phyloP scores from a whole-genome alignment of 2,329 filamentous ascomycete species.

The Endoconidiophora laricicola region DNA sequence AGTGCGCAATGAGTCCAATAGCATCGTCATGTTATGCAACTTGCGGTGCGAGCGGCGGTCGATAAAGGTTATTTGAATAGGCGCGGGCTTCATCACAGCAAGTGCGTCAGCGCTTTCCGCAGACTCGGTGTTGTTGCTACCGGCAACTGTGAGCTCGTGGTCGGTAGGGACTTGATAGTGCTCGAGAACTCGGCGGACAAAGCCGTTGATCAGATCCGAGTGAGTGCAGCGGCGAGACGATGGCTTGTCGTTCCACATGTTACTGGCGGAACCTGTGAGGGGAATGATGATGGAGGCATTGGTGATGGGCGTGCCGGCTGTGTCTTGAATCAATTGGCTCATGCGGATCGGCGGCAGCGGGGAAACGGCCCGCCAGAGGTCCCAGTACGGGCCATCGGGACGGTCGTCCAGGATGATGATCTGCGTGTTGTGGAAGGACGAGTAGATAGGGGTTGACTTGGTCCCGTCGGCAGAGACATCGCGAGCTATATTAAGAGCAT shows the following conservation, averaged over 20 bases:
- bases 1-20: conserved; percentile 17
- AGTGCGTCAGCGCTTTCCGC: not conserved
- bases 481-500: conserved; percentile 19
- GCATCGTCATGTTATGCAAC: conserved; percentile 18
- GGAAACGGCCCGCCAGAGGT: conserved; percentile 23
- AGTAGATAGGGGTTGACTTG: not conserved
- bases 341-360: conserved; percentile 19
- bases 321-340: conserved; percentile 14
- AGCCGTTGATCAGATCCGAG: conserved; percentile 19
- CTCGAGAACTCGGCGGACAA: conserved; percentile 19
- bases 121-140: not conserved
- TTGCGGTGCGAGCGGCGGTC: conserved; percentile 20
- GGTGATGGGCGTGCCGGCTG: conserved; percentile 7
- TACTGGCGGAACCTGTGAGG: conserved; percentile 24
- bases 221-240: conserved; percentile 19
- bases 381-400: conserved; percentile 20
- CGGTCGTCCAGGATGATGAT: conserved; percentile 22
- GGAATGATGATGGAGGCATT: conserved; percentile 23
- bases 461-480: not conserved
- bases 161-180: conserved; percentile 16
- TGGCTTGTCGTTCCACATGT: conserved; percentile 20
- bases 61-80: conserved; percentile 21
- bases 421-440: conserved; percentile 17
- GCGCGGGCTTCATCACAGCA: conserved; percentile 12
- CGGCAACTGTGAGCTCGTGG: not conserved